Conservation (phyloP, 495 filamentous ascomycete genomes). For the Aspergillus wentii region DNA sequence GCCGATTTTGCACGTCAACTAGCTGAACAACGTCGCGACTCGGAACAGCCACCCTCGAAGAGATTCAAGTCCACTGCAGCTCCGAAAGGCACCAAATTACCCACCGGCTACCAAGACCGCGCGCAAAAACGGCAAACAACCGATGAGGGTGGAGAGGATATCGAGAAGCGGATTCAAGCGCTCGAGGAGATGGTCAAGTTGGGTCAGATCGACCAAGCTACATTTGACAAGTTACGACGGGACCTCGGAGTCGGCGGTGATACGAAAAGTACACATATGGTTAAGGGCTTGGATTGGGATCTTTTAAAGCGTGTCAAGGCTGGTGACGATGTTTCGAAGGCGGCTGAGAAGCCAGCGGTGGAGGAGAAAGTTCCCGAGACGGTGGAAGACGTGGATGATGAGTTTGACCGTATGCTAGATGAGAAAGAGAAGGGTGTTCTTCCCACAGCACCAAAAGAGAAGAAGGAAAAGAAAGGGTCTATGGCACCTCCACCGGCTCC, state of each 20-base stretch:
- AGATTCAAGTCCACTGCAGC: slow-evolving; percentile 74
- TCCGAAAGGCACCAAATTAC: slow-evolving; percentile 79
- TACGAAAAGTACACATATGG: slow-evolving; percentile 70
- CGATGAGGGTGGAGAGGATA: slow-evolving; percentile 33
- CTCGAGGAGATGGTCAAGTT: slow-evolving; percentile 80
- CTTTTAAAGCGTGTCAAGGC: slow-evolving; percentile 67
- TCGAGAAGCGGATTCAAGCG: slow-evolving; percentile 65
- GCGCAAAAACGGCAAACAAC: slow-evolving; percentile 45
- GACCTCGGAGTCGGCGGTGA: slow-evolving; percentile 80
- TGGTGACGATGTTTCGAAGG: slow-evolving; percentile 61
- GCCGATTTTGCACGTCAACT: slow-evolving; percentile 82
- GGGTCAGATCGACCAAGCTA: slow-evolving; percentile 69
- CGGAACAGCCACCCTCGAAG: slow-evolving; percentile 44
- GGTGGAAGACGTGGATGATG: slow-evolving; percentile 74
- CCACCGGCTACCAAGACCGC: slow-evolving; percentile 82
- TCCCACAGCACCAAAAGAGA: slow-evolving; percentile 33
- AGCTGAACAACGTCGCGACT: slow-evolving; percentile 63
- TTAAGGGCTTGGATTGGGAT: slow-evolving; percentile 87
- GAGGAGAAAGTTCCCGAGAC: slow-evolving; percentile 13
- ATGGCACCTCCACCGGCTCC: slow-evolving; percentile 58
- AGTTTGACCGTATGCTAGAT: slow-evolving; percentile 67
- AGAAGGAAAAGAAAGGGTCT: slow-evolving; percentile 70
- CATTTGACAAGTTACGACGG: slow-evolving; percentile 65
- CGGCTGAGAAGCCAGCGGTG: slow-evolving; percentile 17
- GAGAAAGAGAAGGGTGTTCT: slow-evolving; percentile 56